Base-by-base conservation (phyloP, 116 monocot species). In the Iris pallida region DNA sequence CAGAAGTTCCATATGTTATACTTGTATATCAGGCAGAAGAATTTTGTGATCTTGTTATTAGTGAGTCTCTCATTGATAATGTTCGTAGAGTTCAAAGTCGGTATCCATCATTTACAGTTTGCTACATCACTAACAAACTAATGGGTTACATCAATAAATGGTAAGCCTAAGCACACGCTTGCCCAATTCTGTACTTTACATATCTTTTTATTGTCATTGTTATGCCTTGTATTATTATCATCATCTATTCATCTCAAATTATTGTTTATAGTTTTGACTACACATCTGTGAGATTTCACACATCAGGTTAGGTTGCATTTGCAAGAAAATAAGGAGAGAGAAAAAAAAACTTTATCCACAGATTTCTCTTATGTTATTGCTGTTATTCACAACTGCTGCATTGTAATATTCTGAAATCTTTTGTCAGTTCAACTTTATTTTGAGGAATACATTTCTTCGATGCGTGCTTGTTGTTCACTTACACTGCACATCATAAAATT, bases 1-100 rank as follows among this genome's bases (percentile, higher is more conserved):
- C 73, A 46, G 78, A 85, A 68, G 86, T 94, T 76, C 80, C 73
- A 17, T 94, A 94, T 59, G 63, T 94, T 12, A 19, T 81, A 30
- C 20, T 94, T 74, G 74, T 94, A 18, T 78, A 68, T 65, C 79
- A 94, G 61, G 90, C 94, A 40, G 85, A 94, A 69, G 94, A 94
- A 76, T 94, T 94, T 71, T 94, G 90, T 79, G 75, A 83, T 72
- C 81, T 94, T 63, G 73, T 87, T 20, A 69, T 8, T 14, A 86
- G 54, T 53, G 83, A 75, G 44, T 75, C 79, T 63, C 66, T 94
- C 57, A 61, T 80, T 7, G 83, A 86, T 75, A 77, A 88, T 75
- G 73, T 90, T 2, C 71, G 55, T 69, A 78, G 58, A 88, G 83
- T 83, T 77, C 87, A 64, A 69, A 77, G 64, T 44, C 75, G 60